Evolutionary conservation across 2,329 filamentous ascomycete species (phyloP), one percentile per base, ranked within the genome.

Genomic region (Rugonectria rugulosa): DNA sequence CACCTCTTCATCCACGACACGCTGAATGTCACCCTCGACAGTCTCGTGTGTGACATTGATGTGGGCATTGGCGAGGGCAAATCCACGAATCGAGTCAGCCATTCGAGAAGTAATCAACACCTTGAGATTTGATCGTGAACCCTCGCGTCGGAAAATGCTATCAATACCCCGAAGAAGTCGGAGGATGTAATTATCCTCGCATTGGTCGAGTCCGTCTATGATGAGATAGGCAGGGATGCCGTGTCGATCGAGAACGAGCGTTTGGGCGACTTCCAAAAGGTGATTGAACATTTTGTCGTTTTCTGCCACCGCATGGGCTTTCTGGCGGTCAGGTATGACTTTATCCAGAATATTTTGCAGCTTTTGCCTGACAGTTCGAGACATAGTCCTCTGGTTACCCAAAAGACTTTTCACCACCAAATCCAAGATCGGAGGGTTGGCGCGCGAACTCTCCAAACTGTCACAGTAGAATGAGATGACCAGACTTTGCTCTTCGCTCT

Each of bases 181-280:
- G 3, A 55, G 50, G 9, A 63, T 48, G 23, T 57, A 65, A 7
- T 37, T 36, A 21, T 58, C 55, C 14, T 56, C 52, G 17, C 46
- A 65, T 24, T 65, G 56, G 11, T 64, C 62, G 4, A 63, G 40
- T 5, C 49, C 62, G n/a, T 65, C 62, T 8, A 64, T 60, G n/a
- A 65, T 51, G 9, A 63, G 34, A 11, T 53, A 63, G 12, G 48
- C 41, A 5, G 56, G 48, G 6, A 45, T 50, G 10, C 49, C 53
- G 14, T 56, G 42, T 17, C 43, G 42, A 11, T 50, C 36, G 12
- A 41, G 38, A 3, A 45, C 57, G 5, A 65, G 46, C 1, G 41
- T 47, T 12, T 56, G 38, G 5, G 57, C 27, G 11, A 65, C 46
- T 21, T 62, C 63, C 54, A 63, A 62, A n/a, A 64, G 19, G 14